Evolutionary conservation across 805 yeast genomes (phyloP), one percentile per base, ranked within the genome.

Genomic region (Candida nitratophila): DNA sequence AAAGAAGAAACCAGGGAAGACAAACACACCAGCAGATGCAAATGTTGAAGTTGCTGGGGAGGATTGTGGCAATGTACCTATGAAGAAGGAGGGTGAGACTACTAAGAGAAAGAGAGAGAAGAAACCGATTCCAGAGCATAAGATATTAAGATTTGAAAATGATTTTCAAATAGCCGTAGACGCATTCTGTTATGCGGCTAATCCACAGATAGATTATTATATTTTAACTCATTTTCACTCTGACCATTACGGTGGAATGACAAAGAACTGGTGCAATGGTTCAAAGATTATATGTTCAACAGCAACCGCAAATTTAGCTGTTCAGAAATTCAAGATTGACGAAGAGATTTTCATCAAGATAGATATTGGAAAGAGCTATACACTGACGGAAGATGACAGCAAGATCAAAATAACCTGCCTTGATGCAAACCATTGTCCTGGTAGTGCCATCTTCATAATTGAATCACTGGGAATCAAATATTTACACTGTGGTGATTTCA

Each of bases 371-470:
- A 4, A 5, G 6, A 34, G 21, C 20, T 34, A 34, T 34, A 20
- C 4, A 19, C 3, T 34, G 51, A 50, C 44, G 4, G 47, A 78
- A 32, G 59, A 61, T 40, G 56, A 66, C 16, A 52, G 66, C 40
- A 64, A 63, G 17, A 66, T 74, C 0, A 69, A 69, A 31, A 89
- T 88, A 0, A 74, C 80, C 0, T 68, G 81, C 12, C 63, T 83
- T 6, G 89, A 86, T 52, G 99, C 98, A 0, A 91, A 93, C 53
- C 99, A 93, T 63, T 93, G 99, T 62, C 99, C 99, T 1, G 99
- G 99, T 2, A 87, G 97, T 3, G 87, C 79, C 0, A 75, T 93
- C 0, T 85, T 90, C 47, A 62, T 89, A 12, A 84, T 87, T 53
- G 83, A 81, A 53, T 63, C 73, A 3, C 59, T 65, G 0, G 39